Base-by-base conservation (phyloP, 495 filamentous ascomycete species). In the Tuber melanosporum region DNA sequence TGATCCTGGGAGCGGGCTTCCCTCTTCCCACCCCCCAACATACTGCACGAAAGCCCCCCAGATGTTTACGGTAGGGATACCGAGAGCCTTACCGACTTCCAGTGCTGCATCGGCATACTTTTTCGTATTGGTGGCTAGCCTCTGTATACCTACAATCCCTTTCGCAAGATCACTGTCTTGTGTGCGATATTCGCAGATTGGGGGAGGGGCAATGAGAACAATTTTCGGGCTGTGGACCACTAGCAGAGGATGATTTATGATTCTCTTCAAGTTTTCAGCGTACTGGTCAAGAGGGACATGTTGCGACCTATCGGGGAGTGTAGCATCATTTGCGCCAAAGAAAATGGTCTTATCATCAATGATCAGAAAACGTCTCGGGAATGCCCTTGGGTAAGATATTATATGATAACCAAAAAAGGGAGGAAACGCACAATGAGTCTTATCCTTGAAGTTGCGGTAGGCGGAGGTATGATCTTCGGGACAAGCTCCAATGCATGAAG, bases 241-340 rank as follows among this genome's bases (percentile, higher is more conserved):
- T 49, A 93, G 88, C 71, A 84, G 85, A 12, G 91, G 88, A 83
- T 97, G 92, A 47, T 88, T 88, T 75, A 93, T 84, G 81, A 97
- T 91, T 71, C 85, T 84, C 72, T 84, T 87, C 72, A 97, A 84
- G 80, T 96, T 97, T 75, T 87, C 85, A 80, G 89, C 89, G 85
- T 91, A 97, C 74, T 88, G 85, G 6, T 90, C 87, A 32, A 95
- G 84, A 3, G 92, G 89, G n/a, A 97, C 88, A 81, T 93, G 88
- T 83, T 97, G 94, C 9, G 84, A 85, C 20, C 87, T 85, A 62
- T 86, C 84, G 32, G 86, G 86, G n/a, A 94, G 80, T 74, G 87
- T 88, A 10, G 94, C 91, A 83, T 97, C 94, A 82, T 97, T 97
- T 81, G 94, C 92, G 26, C 94, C 94, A 76, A 97, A 90, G 81